phyloP scores from a whole-genome alignment of 2,329 filamentous ascomycete species.

The Ceratocystis huliohia region DNA sequence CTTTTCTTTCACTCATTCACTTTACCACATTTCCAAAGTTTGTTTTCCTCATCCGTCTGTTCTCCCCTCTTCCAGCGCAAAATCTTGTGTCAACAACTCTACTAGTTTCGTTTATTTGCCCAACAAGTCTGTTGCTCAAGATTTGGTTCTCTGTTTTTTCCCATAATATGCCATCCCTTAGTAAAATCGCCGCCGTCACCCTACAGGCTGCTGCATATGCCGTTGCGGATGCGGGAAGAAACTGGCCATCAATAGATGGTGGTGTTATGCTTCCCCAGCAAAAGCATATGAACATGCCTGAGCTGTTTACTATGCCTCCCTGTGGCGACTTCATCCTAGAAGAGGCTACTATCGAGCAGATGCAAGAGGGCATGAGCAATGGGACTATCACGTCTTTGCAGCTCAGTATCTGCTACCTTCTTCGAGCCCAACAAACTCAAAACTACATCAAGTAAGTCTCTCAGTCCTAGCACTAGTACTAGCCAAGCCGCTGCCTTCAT shows the following conservation, averaged over 20 bases:
- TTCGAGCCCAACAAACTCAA: conserved; percentile 48
- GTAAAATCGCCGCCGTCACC: background rate
- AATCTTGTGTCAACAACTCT: no score
- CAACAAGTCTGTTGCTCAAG: no score
- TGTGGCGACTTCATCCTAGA: conserved; percentile 51
- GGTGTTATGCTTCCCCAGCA: conserved; percentile 27
- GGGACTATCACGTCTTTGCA: conserved; percentile 45
- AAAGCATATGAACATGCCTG: conserved; percentile 29
- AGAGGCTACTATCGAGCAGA: conserved; percentile 57
- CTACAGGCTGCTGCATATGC: background rate
- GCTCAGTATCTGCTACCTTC: conserved; percentile 49
- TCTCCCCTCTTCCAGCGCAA: no score
- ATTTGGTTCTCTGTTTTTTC: background rate
- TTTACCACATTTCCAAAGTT: no score
- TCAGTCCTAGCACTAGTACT: background rate
- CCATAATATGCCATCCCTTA: background rate
- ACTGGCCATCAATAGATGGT: background rate
- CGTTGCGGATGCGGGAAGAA: background rate
- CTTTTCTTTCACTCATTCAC: background rate
- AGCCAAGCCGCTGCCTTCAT: background rate
- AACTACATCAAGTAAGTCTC: conserved; percentile 47
- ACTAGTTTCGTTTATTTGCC: no score
- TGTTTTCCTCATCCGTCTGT: no score
- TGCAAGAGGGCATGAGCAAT: conserved; percentile 46
- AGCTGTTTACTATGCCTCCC: conserved; percentile 47